Base-by-base conservation (phyloP, 2,329 filamentous ascomycete genomes). In the Diaporthe citrichinensis region DNA sequence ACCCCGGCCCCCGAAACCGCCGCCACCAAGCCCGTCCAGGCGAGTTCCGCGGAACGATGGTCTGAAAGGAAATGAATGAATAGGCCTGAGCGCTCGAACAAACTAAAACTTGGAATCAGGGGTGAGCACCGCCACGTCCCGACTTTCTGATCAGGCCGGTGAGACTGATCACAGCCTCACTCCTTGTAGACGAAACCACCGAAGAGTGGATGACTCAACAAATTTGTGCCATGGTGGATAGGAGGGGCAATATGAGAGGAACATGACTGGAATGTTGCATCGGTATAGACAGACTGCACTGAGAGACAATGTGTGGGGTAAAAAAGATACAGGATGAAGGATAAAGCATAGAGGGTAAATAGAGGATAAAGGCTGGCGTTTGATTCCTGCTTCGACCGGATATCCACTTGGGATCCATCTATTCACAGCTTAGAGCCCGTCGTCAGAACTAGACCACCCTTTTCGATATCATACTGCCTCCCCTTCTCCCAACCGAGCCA, bases 401-500 rank as follows among this genome's bases (percentile, higher is more conserved):
- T 2, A 41, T 41, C 49, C 8, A 31, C 51, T n/a, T 12, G 34
- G 15, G 58, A 10, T 15, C 31, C 28, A 31, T 51, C 20, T 39
- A 23, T 46, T 85, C 80, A 89, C 78, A 89, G 80, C 78, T 86
- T 89, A 17, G 87, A 81, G 78, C 81, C 83, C n/a, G 83, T 80
- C 72, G 84, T 88, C 77, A 87, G 83, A 28, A 92, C 88, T 77
- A 95, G 82, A 0, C 90, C 92, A 12, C 68, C 75, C 0, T 93
- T 94, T 39, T 90, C 85, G 2, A 94, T 86, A n/a, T 91, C 88
- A 82, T 92, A 98, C 44, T 98, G 91, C 76, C 85, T 87, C 0
- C 94, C 95, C 79, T 87, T 90, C 76, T 86, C 88, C 95, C 95
- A 97, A 0, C 95, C 94, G 78, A 93, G 87, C 96, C 96, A 98